A percentile compares a stretch with the other conserved stretches of the same genome.
Conservation (phyloP, 768 basidiomycete genomes). For the Tylopilus rubrobrunneus region DNA sequence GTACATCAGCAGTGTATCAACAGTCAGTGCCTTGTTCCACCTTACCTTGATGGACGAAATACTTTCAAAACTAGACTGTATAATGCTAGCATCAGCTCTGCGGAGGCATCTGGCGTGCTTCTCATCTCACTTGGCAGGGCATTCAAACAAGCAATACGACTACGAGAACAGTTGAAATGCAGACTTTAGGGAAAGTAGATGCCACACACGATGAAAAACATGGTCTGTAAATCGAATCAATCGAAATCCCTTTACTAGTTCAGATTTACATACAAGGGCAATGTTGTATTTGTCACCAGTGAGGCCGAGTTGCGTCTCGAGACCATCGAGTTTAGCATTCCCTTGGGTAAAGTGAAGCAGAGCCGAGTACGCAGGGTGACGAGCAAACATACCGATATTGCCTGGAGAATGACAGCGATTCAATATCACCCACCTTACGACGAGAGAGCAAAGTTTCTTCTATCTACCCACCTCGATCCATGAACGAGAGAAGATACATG, state of each 20-base stretch:
- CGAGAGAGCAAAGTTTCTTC: background rate
- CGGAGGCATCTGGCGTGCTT: background rate
- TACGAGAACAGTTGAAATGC: background rate
- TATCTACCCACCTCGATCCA: slow-evolving; percentile 51
- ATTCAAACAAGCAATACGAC: slow-evolving; percentile 48
- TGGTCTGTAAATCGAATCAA: slow-evolving; percentile 40
- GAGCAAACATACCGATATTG: slow-evolving; percentile 47
- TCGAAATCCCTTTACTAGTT: background rate
- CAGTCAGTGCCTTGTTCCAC: background rate
- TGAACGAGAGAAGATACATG: slow-evolving; percentile 61
- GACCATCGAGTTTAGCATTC: slow-evolving; percentile 65
- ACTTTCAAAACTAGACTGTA: slow-evolving; percentile 46
- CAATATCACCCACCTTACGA: background rate
- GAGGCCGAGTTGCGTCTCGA: slow-evolving; percentile 52
- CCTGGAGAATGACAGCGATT: slow-evolving; percentile 28
- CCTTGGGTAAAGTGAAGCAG: slow-evolving; percentile 27
- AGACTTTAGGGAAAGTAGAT: background rate
- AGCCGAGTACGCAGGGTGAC: background rate
- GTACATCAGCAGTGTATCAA: background rate
- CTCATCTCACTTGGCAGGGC: slow-evolving; percentile 56
- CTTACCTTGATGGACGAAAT: slow-evolving; percentile 59
- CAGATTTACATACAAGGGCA: slow-evolving; percentile 46
- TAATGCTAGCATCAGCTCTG: background rate
- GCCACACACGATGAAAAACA: slow-evolving; percentile 64
- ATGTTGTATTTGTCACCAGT: slow-evolving; percentile 62